A percentile compares a stretch with the other conserved stretches of the same genome.
Evolutionary conservation across 1,139 yeast species (phyloP).

Genomic region (Protomyces pachydermus): DNA sequence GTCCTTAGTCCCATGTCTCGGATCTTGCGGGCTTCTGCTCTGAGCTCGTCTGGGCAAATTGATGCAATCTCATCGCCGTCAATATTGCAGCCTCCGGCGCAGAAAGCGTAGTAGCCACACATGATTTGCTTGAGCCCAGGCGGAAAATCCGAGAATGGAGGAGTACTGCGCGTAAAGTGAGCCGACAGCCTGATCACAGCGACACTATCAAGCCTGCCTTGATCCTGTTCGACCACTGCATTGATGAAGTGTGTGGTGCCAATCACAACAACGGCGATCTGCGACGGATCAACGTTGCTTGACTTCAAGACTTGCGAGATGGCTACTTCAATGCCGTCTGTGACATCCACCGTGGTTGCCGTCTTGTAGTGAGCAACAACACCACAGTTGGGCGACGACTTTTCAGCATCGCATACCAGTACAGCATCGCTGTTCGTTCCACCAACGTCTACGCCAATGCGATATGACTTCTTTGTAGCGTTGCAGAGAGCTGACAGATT

Average conservation of each 20-base stretch:
- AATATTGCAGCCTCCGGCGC: conserved; percentile 45
- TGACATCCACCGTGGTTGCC: conserved; percentile 45
- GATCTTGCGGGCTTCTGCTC: conserved; percentile 38
- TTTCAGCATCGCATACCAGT: conserved; percentile 40
- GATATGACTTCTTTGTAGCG: conserved; percentile 6
- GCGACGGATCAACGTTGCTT: conserved; percentile 34
- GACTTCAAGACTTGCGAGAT: conserved; percentile 38
- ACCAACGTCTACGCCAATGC: conserved; percentile 49
- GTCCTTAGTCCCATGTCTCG: conserved; percentile 38
- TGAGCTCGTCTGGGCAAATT: conserved; percentile 40
- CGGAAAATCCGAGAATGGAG: conserved; percentile 47
- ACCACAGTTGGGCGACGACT: conserved; percentile 37
- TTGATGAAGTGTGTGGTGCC: conserved; percentile 49
- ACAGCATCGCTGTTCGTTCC: conserved; percentile 51
- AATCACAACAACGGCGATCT: conserved; percentile 43
- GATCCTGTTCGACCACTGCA: conserved; percentile 46
- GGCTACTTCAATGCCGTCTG: conserved; percentile 44
- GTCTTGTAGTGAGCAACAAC: conserved; percentile 45
- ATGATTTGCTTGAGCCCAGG: conserved; percentile 39
- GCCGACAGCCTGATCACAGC: conserved; percentile 45
- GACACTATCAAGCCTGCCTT: conserved; percentile 42
- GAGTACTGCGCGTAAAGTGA: conserved; percentile 40
- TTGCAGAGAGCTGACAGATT: not conserved
- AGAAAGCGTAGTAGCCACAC: conserved; percentile 39
- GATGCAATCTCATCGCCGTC: conserved; percentile 42